Percentiles rank a stretch among this genome's conserved stretches.
Conservation (phyloP, 768 basidiomycete genomes). For the Mycena sanguinolenta region DNA sequence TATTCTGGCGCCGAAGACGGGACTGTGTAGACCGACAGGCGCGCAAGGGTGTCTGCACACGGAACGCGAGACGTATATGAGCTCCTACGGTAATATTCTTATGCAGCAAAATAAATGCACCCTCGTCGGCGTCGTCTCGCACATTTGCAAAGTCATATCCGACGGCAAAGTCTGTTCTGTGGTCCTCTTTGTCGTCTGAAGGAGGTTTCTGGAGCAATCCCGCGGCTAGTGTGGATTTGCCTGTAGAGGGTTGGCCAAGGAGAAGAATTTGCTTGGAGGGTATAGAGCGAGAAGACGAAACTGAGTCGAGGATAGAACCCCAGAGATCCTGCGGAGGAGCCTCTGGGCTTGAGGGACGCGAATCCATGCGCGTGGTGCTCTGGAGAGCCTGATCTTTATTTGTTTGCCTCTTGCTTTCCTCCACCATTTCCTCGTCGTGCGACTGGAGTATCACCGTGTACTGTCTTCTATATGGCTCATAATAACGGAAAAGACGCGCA, state of each 20-base stretch:
- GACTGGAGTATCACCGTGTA: too few relatives aligned
- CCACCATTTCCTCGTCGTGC: too few relatives aligned
- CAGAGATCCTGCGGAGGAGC: slow-evolving; percentile 87
- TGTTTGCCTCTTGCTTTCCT: neutral
- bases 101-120: slow-evolving; percentile 56
- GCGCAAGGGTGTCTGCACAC: slow-evolving; percentile 83
- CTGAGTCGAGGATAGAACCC: slow-evolving; percentile 92
- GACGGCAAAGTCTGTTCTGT: slow-evolving; percentile 82
- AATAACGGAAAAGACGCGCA: slow-evolving; percentile 59
- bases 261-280: slow-evolving; percentile 91
- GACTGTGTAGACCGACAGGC: slow-evolving; percentile 92
- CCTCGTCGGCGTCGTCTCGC: slow-evolving; percentile 94
- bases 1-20: slow-evolving; percentile 84
- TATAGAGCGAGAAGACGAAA: slow-evolving; percentile 84
- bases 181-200: slow-evolving; percentile 71
- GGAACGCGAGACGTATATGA: slow-evolving; percentile 13
- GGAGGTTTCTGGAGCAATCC: slow-evolving; percentile 78
- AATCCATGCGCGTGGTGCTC: slow-evolving; percentile 40
- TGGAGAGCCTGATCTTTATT: neutral
- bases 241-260: slow-evolving; percentile 83
- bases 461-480: slow-evolving; percentile 14
- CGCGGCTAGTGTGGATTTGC: slow-evolving; percentile 82
- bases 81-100: slow-evolving; percentile 13
- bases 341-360: slow-evolving; percentile 78
- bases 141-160: slow-evolving; percentile 95